Conservation (phyloP, 148 eudicot species). For the Silene latifolia region DNA sequence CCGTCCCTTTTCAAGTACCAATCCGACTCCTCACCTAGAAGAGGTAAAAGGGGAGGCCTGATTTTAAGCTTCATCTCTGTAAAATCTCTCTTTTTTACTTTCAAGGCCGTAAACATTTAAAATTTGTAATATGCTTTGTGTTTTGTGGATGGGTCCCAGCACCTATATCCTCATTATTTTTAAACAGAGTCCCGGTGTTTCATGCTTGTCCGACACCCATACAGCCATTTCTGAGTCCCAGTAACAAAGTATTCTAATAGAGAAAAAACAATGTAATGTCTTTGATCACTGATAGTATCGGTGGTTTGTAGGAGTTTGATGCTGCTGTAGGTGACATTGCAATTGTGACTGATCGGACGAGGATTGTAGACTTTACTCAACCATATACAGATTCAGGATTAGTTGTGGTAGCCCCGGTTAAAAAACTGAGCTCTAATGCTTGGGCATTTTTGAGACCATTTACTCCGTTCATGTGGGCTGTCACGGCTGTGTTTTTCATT, state of each 20-base stretch:
- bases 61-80: background rate
- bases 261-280: background rate
- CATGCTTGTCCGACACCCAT: too few species aligned
- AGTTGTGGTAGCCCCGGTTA: slow-evolving; percentile 64
- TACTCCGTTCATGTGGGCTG: slow-evolving; percentile 47
- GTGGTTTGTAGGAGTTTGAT: slow-evolving; percentile 48
- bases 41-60: background rate
- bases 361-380: slow-evolving; percentile 58
- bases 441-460: slow-evolving; percentile 72
- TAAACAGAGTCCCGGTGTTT: background rate
- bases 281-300: slow-evolving; percentile 14
- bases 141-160: background rate
- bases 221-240: background rate
- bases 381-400: slow-evolving; percentile 67
- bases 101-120: background rate
- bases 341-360: slow-evolving; percentile 49
- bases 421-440: slow-evolving; percentile 34
- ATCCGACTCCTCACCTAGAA: background rate
- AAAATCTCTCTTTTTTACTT: background rate
- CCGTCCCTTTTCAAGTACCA: background rate
- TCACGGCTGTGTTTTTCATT: slow-evolving; percentile 41
- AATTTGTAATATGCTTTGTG: too few species aligned
- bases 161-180: too few species aligned
- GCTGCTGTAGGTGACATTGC: slow-evolving; percentile 77
- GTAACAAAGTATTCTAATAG: background rate